Evolutionary conservation across 805 yeast species (phyloP).

Genomic region (Alloascoidea africana): DNA sequence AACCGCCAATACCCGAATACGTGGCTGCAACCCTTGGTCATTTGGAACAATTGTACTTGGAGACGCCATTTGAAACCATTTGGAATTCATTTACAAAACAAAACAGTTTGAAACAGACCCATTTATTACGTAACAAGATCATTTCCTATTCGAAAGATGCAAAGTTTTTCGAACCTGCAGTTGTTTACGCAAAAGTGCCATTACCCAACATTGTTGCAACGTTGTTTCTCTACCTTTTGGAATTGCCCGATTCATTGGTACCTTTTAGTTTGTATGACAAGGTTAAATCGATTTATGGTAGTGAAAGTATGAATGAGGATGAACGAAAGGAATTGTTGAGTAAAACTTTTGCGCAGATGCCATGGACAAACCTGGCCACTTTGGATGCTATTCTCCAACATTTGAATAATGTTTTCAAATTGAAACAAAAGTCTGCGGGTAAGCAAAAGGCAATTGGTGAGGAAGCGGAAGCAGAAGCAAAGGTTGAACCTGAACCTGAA

Average conservation of each 20-base stretch:
- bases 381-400: constrained; percentile 52
- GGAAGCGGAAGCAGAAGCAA: constrained; percentile 13
- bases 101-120: neutral
- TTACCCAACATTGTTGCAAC: constrained; percentile 41
- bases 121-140: neutral
- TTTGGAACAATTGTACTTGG: constrained; percentile 20
- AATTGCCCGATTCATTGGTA: constrained; percentile 48
- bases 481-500: neutral
- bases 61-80: constrained; percentile 29
- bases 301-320: constrained; percentile 16
- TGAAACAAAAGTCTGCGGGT: constrained; percentile 28
- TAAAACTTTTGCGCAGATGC: constrained; percentile 38
- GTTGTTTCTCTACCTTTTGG: constrained; percentile 43
- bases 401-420: constrained; percentile 24
- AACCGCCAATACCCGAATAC: constrained; percentile 20
- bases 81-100: neutral
- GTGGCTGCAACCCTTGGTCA: neutral
- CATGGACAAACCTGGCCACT: constrained; percentile 47
- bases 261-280: constrained; percentile 38
- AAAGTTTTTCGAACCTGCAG: constrained; percentile 4
- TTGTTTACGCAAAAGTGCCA: constrained; percentile 14
- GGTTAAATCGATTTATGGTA: constrained; percentile 34
- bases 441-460: constrained; percentile 24
- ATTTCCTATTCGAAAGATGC: neutral
- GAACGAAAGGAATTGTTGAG: constrained; percentile 31